These are phyloP conservation scores for Kwoniella mangroviensis DNA, from an alignment of 768 basidiomycete species.

Conservation along the genomic window DNA sequence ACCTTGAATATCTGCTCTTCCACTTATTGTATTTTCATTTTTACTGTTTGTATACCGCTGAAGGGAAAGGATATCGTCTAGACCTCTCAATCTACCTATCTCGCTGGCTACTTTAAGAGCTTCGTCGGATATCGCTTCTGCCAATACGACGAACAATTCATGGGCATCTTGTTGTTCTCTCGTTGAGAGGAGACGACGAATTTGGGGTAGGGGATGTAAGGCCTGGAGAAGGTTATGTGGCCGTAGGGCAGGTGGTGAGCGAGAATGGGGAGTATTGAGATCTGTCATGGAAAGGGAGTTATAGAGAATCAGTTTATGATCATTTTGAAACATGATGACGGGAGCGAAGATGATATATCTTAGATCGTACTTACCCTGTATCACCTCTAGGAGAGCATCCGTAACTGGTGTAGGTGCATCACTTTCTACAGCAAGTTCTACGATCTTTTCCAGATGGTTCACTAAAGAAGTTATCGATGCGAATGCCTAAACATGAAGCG, in stretches of 20 bases:
- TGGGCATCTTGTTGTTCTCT: conserved; percentile 98
- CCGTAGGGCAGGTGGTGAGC: conserved; percentile 67
- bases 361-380: conserved; percentile 64
- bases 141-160: conserved; percentile 92
- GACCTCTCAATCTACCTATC: conserved; percentile 70
- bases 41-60: conserved; percentile 33
- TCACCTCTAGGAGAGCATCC: conserved; percentile 74
- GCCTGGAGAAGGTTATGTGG: conserved; percentile 74
- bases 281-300: no score
- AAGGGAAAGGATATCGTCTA: conserved; percentile 61
- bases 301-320: not conserved
- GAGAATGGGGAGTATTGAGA: conserved; percentile 57
- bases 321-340: no score
- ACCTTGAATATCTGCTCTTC: conserved; percentile 17
- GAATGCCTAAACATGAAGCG: conserved; percentile 68
- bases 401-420: conserved; percentile 86
- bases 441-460: conserved; percentile 75
- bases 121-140: conserved; percentile 87
- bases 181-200: conserved; percentile 67
- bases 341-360: not conserved
- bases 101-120: conserved; percentile 74
- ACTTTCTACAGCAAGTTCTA: conserved; percentile 73
- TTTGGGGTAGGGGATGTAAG: conserved; percentile 63
- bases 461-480: conserved; percentile 83
- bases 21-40: conserved; percentile 8